Conservation (phyloP, 192 early-diverging fungal species). For the Gonapodya sp. region DNA sequence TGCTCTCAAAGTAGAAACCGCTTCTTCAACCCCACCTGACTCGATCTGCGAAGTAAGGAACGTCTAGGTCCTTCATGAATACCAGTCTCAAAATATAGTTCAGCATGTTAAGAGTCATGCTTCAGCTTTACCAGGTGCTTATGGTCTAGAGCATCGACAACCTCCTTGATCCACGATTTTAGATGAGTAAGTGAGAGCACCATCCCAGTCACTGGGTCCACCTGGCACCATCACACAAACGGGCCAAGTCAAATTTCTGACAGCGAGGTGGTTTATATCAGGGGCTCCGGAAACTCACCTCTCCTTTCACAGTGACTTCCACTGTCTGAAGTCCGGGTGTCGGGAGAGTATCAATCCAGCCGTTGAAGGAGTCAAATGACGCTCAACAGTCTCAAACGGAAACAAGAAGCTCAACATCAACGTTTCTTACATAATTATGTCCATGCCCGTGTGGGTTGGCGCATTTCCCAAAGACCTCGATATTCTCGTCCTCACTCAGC, state of each 20-base stretch:
- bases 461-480: conserved; percentile 75
- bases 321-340: conserved; percentile 30
- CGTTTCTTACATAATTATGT: conserved; percentile 71
- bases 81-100: too few relatives aligned
- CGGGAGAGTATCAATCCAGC: background rate
- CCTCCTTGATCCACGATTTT: conserved; percentile 64
- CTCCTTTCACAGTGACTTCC: conserved; percentile 58
- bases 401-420: conserved; percentile 10
- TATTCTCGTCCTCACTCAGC: conserved; percentile 65
- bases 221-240: too few relatives aligned
- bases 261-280: too few relatives aligned
- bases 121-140: conserved; percentile 57
- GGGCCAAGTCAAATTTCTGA: too few relatives aligned
- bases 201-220: conserved; percentile 77
- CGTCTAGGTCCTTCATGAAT: conserved; percentile 72
- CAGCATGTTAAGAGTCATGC: conserved; percentile 9
- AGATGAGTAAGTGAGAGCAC: conserved; percentile 72
- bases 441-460: conserved; percentile 77
- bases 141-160: conserved; percentile 80
- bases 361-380: too few relatives aligned
- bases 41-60: conserved; percentile 57
- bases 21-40: conserved; percentile 48
- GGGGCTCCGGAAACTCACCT: conserved; percentile 39
- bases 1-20: too few relatives aligned
- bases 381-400: too few relatives aligned